These are phyloP conservation scores for Dryas octopetala DNA, from an alignment of 306 rosid species.

Conservation along the genomic window DNA sequence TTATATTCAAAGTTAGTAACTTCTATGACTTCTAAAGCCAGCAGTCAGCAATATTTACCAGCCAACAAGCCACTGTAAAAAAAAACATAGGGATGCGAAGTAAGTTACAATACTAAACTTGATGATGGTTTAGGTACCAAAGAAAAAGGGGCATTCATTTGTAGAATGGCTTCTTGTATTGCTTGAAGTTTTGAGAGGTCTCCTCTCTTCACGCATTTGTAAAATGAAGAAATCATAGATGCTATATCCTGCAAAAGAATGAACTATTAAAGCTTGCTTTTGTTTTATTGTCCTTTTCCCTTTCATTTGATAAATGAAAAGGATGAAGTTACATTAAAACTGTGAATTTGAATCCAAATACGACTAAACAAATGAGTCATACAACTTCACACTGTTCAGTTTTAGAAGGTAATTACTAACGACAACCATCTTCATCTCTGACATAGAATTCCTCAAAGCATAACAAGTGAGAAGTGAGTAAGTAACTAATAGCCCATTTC, in stretches of 20 bases:
- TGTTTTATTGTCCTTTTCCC: neutral
- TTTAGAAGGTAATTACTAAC: neutral
- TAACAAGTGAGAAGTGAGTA: neutral
- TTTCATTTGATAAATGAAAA: neutral
- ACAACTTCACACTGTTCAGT: neutral
- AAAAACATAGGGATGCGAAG: neutral
- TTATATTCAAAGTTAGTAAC: neutral
- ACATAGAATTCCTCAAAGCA: neutral
- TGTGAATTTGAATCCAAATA: neutral
- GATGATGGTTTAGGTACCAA: constrained; percentile 25
- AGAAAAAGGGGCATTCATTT: constrained; percentile 30
- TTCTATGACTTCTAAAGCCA: neutral
- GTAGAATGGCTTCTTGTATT: constrained; percentile 30
- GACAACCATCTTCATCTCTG: neutral
- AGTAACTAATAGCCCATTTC: too few species aligned
- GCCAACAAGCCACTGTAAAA: neutral
- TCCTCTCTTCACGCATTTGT: constrained; percentile 5
- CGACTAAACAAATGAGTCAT: neutral
- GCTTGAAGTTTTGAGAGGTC: constrained; percentile 37
- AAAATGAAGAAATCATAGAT: constrained; percentile 25
- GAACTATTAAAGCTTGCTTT: neutral
- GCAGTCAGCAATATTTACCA: neutral
- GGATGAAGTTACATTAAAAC: neutral
- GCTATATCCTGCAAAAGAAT: constrained; percentile 31
- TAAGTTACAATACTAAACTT: neutral